Base-by-base conservation (phyloP, 345 rosid genomes). In the Acer negundo region DNA sequence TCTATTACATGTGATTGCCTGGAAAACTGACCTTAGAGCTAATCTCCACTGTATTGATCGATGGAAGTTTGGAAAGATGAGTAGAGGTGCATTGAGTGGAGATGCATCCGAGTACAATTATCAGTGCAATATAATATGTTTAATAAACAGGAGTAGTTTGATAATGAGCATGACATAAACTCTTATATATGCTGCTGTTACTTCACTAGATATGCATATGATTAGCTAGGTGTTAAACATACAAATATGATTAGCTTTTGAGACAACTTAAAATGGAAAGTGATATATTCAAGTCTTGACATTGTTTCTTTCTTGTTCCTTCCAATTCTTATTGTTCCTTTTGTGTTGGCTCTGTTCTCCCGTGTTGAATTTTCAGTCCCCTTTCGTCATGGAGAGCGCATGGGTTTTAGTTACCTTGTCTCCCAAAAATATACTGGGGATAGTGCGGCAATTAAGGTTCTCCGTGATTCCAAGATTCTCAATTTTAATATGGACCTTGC, bases 361-460 rank as follows among this genome's bases (percentile, higher is more conserved):
- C 75, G 19, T 62, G 74, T 28, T 78, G 70, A 51, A 47, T 75
- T 69, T 84, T 76, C 91, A 91, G 95, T 91, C 81, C 91, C 95
- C 19, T 91, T 91, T 77, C 82, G 91, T 80, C 91, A 87, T 80
- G 95, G 95, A 46, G 95, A 91, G 81, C 90, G 95, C 70, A 89
- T 89, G 62, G 87, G 95, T 70, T 89, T 89, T 82, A 89, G 95
- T 79, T 89, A 89, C 78, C 93, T 91, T 47, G 86, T 91, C 35
- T 85, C 95, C 28, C 95, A 91, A 69, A 89, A 91, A 65, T 91
- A 91, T 77, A 75, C 88, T 23, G 93, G 91, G 62, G 93, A 91
- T 73, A 84, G 70, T 70, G 91, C 93, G 31, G 38, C 74, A 4
- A 84, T 91, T 24, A 84, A 86, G 84, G 92, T 91, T 69, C 88